phyloP scores from a whole-genome alignment of 257 asterid species.

The Ballota nigra region DNA sequence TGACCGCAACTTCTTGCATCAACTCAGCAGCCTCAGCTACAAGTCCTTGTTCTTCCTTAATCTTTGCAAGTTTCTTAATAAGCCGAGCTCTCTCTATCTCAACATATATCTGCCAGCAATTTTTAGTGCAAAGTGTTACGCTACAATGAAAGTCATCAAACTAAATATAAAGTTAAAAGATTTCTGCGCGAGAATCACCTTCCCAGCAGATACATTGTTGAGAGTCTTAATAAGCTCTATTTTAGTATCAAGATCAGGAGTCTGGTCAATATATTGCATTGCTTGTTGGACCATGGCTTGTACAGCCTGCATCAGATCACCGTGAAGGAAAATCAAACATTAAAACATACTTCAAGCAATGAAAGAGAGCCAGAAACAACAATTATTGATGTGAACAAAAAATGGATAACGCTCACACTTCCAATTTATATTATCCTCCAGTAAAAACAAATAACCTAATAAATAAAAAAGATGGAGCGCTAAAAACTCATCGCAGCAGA shows the following conservation, averaged over 20 bases:
- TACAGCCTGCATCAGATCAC: conserved; percentile 61
- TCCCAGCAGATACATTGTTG: conserved; percentile 87
- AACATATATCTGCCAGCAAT: conserved; percentile 66
- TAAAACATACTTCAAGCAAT: conserved; percentile 10
- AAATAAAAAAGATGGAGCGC: not conserved
- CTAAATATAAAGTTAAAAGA: not conserved
- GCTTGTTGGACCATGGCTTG: conserved; percentile 97
- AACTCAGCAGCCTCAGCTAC: conserved; percentile 92
- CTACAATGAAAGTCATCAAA: not conserved
- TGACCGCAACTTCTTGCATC: conserved; percentile 98
- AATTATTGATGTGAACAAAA: not conserved
- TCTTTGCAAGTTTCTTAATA: conserved; percentile 83
- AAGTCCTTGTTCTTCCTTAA: conserved; percentile 85
- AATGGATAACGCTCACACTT: not conserved
- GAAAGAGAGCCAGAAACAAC: not conserved
- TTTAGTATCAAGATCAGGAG: conserved; percentile 85
- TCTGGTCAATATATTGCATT: conserved; percentile 87
- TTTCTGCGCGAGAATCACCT: conserved; percentile 42
- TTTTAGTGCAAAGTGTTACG: not conserved
- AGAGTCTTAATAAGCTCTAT: conserved; percentile 86
- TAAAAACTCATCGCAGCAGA: not conserved
- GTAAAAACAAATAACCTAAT: not conserved
- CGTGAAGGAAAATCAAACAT: not conserved
- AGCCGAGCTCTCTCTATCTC: conserved; percentile 97
- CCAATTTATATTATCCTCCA: not conserved